phyloP scores from a whole-genome alignment of 1,139 yeast genomes.

The Blastobotrys elegans region DNA sequence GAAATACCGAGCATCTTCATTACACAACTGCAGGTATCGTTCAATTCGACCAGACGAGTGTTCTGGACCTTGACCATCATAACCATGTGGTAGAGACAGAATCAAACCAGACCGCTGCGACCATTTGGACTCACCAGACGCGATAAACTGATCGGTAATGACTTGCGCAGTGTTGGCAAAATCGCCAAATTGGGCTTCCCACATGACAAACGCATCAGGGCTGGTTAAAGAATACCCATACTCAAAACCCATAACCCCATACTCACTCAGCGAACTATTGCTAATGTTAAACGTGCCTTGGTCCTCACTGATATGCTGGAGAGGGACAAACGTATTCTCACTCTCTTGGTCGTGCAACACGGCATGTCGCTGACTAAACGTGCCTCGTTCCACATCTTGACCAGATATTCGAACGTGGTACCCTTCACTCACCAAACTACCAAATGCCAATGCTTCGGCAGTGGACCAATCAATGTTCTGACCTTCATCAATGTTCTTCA shows the following conservation, averaged over 20 bases:
- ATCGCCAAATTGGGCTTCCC: constrained; percentile 99
- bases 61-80: constrained; percentile 99
- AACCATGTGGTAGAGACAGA: constrained; percentile 96
- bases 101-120: constrained; percentile 97
- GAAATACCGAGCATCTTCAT: constrained; percentile 93
- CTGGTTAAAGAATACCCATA: constrained; percentile 97
- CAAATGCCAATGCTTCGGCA: constrained; percentile 98
- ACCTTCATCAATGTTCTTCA: constrained; percentile 82
- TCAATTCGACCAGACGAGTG: constrained; percentile 98
- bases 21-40: constrained; percentile 92
- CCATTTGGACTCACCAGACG: constrained; percentile 98
- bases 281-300: constrained; percentile 87
- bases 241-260: constrained; percentile 99
- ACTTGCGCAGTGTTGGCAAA: constrained; percentile 99
- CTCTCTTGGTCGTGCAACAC: constrained; percentile 93
- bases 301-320: constrained; percentile 68
- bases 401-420: constrained; percentile 97
- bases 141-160: constrained; percentile 91
- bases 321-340: constrained; percentile 79
- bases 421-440: constrained; percentile 88
- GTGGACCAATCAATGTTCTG: constrained; percentile 99
- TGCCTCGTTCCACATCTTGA: constrained; percentile 99
- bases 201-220: constrained; percentile 93
- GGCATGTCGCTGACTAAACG: constrained; percentile 99
- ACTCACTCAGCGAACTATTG: constrained; percentile 97